phyloP scores from a whole-genome alignment of 495 filamentous ascomycete species.

The Melanomma pulvis-pyrius region DNA sequence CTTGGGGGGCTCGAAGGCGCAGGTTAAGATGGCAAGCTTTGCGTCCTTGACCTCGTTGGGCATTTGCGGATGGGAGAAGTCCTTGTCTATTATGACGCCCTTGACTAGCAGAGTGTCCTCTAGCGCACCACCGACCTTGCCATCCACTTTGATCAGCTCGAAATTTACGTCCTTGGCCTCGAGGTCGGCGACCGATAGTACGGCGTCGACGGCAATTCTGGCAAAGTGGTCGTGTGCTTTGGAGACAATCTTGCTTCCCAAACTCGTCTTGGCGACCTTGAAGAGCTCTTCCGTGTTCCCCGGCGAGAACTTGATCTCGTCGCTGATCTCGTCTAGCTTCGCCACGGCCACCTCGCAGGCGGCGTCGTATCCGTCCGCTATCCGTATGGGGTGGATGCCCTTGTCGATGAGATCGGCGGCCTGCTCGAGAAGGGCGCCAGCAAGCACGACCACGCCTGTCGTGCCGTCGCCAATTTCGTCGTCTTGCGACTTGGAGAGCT shows the following conservation, averaged over 20 bases:
- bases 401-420: constrained; percentile 99
- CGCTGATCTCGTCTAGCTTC: constrained; percentile 90
- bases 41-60: constrained; percentile 89
- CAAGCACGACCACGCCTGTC: constrained; percentile 95
- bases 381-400: constrained; percentile 96
- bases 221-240: constrained; percentile 99
- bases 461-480: constrained; percentile 99
- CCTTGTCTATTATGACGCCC: constrained; percentile 98
- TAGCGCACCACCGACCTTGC: constrained; percentile 94
- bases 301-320: constrained; percentile 80
- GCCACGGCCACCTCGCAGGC: constrained; percentile 95
- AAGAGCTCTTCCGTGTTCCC: constrained; percentile 79
- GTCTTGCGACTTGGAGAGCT: constrained; percentile 98
- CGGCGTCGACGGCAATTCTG: constrained; percentile 94
- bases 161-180: constrained; percentile 98
- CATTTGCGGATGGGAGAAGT: constrained; percentile 99
- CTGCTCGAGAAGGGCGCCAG: constrained; percentile 92
- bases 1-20: constrained; percentile 99
- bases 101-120: constrained; percentile 94
- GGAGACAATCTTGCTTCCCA: constrained; percentile 99
- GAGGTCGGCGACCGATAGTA: constrained; percentile 93
- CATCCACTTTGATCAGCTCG: constrained; percentile 98
- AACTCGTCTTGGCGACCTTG: constrained; percentile 91
- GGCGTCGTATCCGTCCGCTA: constrained; percentile 96
- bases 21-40: constrained; percentile 96